A percentile compares a stretch with the other conserved stretches of the same genome.
Evolutionary conservation across 768 basidiomycete species (phyloP).

Genomic region (Amanita rubescens): DNA sequence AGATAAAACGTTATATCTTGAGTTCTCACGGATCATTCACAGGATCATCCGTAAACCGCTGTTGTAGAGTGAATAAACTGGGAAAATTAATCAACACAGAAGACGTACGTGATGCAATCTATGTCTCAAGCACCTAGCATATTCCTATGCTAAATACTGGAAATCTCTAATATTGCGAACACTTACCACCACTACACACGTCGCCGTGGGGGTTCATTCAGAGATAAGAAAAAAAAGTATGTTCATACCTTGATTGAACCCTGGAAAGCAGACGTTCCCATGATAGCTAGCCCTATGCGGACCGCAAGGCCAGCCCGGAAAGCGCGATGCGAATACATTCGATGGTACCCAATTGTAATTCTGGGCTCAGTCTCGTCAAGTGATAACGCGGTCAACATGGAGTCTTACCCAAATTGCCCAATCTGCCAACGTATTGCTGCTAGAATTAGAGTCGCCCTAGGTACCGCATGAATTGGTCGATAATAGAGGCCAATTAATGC

Average conservation of each 20-base stretch:
- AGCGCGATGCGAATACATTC: slow-evolving; percentile 70
- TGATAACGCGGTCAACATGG: background rate
- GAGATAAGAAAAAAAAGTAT: slow-evolving; percentile 1
- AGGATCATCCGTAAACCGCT: slow-evolving; percentile 69
- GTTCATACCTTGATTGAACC: slow-evolving; percentile 64
- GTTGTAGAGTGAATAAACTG: background rate
- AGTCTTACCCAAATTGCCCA: slow-evolving; percentile 58
- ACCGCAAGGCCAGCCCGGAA: slow-evolving; percentile 53
- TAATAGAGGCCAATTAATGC: slow-evolving; percentile 44
- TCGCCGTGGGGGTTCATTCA: background rate
- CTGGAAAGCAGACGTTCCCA: slow-evolving; percentile 72
- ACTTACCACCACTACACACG: slow-evolving; percentile 1
- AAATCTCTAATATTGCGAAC: background rate
- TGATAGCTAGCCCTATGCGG: slow-evolving; percentile 48
- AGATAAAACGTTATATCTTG: background rate
- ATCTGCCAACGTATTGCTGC: slow-evolving; percentile 59
- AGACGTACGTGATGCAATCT: slow-evolving; percentile 62
- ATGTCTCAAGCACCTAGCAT: slow-evolving; percentile 58
- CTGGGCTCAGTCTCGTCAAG: slow-evolving; percentile 24
- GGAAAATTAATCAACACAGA: background rate
- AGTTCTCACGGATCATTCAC: slow-evolving; percentile 52
- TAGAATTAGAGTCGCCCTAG: slow-evolving; percentile 41
- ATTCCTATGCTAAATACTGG: background rate
- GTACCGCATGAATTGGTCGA: slow-evolving; percentile 38
- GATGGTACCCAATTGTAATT: slow-evolving; percentile 71